These are phyloP conservation scores for Salix exigua DNA, from an alignment of 345 rosid species.

Conservation along the genomic window DNA sequence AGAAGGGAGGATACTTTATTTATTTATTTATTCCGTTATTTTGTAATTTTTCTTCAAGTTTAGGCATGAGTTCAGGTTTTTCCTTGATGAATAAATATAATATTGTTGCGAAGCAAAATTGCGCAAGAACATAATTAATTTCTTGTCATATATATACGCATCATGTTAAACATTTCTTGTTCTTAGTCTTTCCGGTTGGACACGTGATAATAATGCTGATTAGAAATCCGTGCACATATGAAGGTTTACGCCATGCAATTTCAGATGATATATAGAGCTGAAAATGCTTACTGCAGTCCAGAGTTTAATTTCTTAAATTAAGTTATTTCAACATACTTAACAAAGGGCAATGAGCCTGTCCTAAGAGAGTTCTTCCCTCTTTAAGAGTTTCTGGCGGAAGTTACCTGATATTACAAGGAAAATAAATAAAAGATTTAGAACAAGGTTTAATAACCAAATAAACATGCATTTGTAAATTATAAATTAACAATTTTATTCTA, in stretches of 20 bases:
- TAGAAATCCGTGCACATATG: not conserved
- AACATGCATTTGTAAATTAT: too few species aligned
- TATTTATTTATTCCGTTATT: not conserved
- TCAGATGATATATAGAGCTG: not conserved
- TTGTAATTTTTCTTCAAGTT: not conserved
- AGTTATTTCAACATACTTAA: not conserved
- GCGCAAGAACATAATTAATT: not conserved
- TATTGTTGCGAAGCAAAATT: not conserved
- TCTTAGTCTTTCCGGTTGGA: not conserved
- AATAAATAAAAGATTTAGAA: too few species aligned
- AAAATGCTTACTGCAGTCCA: not conserved
- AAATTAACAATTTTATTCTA: too few species aligned
- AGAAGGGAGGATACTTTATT: too few species aligned
- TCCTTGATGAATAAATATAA: not conserved
- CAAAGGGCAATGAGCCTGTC: too few species aligned
- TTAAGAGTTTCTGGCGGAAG: too few species aligned
- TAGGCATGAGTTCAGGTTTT: not conserved
- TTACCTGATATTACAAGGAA: too few species aligned
- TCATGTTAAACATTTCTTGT: not conserved
- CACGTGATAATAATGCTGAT: not conserved
- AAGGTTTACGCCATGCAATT: not conserved
- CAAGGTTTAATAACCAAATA: too few species aligned
- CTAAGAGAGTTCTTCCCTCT: too few species aligned
- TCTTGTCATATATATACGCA: not conserved
- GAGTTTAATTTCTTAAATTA: not conserved